These are phyloP conservation scores for Actinidia arguta DNA, from an alignment of 179 eudicot genomes.

Conservation along the genomic window DNA sequence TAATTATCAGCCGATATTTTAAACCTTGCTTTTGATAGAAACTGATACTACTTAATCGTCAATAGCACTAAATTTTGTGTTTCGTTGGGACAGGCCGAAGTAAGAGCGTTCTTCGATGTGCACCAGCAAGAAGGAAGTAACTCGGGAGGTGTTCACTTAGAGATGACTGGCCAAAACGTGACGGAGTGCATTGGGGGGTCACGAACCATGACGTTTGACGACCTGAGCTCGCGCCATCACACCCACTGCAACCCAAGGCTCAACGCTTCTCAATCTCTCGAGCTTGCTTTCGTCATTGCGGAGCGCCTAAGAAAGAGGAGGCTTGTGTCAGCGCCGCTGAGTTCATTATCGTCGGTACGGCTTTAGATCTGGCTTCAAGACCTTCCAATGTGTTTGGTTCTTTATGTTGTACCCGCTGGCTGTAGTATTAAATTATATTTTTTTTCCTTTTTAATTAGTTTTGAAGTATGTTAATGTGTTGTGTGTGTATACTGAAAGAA, in stretches of 20 bases:
- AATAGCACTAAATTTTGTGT: background rate
- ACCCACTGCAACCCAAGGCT: conserved; percentile 91
- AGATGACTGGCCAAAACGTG: conserved; percentile 90
- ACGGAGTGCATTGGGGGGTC: conserved; percentile 88
- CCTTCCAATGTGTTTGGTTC: background rate
- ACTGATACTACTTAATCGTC: background rate
- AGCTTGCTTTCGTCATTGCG: conserved; percentile 85
- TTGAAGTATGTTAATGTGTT: conserved; percentile 17
- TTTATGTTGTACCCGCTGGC: background rate
- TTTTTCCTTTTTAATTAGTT: background rate
- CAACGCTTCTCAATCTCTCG: conserved; percentile 86
- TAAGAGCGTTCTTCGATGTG: conserved; percentile 83
- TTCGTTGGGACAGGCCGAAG: conserved; percentile 60
- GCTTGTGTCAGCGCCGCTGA: conserved; percentile 52
- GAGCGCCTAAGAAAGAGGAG: conserved; percentile 84
- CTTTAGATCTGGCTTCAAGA: conserved; percentile 19
- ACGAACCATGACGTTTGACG: conserved; percentile 76
- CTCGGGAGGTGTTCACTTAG: conserved; percentile 92
- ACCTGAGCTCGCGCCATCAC: conserved; percentile 80
- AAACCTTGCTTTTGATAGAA: too few species aligned
- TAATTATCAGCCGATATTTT: too few species aligned
- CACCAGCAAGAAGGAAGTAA: conserved; percentile 96
- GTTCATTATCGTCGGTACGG: conserved; percentile 21
- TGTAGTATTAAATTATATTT: background rate
- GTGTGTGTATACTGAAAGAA: conserved; percentile 21